A percentile compares a stretch with the other conserved stretches of the same genome.
Conservation (phyloP, 1,139 yeast species). For the Debaryomyces sp. region DNA sequence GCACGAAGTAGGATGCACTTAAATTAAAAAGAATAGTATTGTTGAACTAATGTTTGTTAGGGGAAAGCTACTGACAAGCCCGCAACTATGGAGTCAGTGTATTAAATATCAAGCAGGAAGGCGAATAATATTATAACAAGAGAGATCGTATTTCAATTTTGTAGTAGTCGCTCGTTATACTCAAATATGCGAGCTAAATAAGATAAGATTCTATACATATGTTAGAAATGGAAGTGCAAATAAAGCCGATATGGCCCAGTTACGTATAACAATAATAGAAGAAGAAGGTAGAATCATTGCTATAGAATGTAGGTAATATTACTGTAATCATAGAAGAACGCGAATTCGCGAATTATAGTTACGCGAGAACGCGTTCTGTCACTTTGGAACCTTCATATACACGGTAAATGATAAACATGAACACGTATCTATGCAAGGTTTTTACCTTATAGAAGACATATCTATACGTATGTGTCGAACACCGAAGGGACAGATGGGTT, state of each 20-base stretch:
- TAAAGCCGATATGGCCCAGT: not conserved
- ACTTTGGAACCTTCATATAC: not conserved
- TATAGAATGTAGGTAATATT: not conserved
- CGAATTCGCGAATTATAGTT: not conserved
- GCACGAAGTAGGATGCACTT: not conserved
- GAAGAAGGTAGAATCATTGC: not conserved
- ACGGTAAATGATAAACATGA: not conserved
- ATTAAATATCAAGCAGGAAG: conserved; percentile 73
- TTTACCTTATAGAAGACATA: not conserved
- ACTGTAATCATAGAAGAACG: not conserved
- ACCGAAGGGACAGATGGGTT: not conserved
- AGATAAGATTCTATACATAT: not conserved
- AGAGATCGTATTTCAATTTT: not conserved
- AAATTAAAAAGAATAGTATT: not conserved
- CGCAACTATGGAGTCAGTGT: conserved; percentile 72
- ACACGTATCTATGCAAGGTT: conserved; percentile 3
- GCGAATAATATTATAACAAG: conserved; percentile 31
- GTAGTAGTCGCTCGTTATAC: not conserved
- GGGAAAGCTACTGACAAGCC: not conserved
- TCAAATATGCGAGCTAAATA: not conserved
- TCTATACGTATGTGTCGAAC: not conserved
- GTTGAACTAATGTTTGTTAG: not conserved
- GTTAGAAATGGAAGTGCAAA: not conserved
- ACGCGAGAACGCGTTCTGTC: not conserved
- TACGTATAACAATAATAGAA: not conserved